These are phyloP conservation scores for Leccinum rimulosum DNA, from an alignment of 768 basidiomycete genomes.

Conservation along the genomic window DNA sequence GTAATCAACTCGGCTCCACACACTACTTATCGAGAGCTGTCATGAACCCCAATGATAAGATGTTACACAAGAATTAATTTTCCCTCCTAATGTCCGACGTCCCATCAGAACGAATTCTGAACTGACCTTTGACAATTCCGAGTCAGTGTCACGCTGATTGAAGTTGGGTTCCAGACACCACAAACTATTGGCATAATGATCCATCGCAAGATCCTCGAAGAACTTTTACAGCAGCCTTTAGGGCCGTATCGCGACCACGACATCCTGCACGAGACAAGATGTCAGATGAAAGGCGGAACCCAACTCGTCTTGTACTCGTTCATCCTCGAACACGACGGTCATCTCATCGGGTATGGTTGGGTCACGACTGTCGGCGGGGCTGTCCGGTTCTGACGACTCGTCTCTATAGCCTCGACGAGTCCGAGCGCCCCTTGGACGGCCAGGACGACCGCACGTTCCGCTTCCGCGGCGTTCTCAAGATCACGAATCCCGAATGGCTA, in stretches of 20 bases:
- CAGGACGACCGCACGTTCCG: constrained; percentile 35
- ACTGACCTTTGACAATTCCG: not conserved
- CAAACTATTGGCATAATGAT: constrained; percentile 18
- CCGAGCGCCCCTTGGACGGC: constrained; percentile 38
- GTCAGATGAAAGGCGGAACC: constrained; percentile 11
- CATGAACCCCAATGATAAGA: not conserved
- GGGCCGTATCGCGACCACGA: constrained; percentile 31
- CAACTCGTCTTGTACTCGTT: constrained; percentile 30
- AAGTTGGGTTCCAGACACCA: not conserved
- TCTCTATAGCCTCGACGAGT: constrained; percentile 43
- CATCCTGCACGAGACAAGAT: constrained; percentile 19
- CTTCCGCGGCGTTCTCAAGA: constrained; percentile 51
- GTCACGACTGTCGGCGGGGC: not conserved
- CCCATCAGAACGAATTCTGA: not conserved
- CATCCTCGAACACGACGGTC: constrained; percentile 25
- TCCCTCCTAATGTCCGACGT: not conserved
- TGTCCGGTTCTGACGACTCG: constrained; percentile 1
- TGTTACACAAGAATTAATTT: not conserved
- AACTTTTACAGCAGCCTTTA: constrained; percentile 26
- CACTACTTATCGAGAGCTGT: not conserved
- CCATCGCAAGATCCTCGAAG: constrained; percentile 16
- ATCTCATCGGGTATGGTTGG: constrained; percentile 23
- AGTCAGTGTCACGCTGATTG: too few relatives aligned
- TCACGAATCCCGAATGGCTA: constrained; percentile 48
- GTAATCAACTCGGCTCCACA: constrained; percentile 8